Evolutionary conservation across 1,139 yeast genomes (phyloP), one percentile per base, ranked within the genome.

Genomic region (Schwanniomyces etchellsii): DNA sequence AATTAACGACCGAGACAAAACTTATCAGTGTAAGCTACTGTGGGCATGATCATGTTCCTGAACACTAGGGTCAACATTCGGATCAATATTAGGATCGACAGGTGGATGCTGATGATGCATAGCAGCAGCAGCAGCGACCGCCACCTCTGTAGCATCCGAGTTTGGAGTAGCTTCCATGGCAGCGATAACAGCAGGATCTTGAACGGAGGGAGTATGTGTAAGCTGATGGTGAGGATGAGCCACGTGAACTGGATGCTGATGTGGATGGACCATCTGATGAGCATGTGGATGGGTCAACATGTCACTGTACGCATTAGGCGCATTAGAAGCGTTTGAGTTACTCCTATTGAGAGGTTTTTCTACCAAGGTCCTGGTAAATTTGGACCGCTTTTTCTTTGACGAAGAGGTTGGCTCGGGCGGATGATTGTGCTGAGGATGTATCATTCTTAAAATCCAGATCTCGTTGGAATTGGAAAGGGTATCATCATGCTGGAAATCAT

Each of bases 391-490:
- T 42, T 61, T 60, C 33, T 53, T 54, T n/a, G 48, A 40, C 32
- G 44, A 44, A 31, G 44, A 45, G 25, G 51, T 49, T 17, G 71
- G 70, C 47, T 67, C 73, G 11, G 72, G 65, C 2, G 72, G 54
- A 42, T 67, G 74, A 44, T 65, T 66, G 47, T 67, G 73, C 27
- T 56, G 56, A 10, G 72, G 71, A 44, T 64, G 66, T 34, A 67
- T 67, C 74, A 67, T 67, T 37, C 73, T 48, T 44, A 67, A 64
- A 29, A 67, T 64, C 74, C 74, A 67, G 60, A 64, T 60, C 41
- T 66, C 73, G 23, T 40, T 42, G 28, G 17, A 30, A 30, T 24
- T 20, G 20, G 20, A 28, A 27, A 32, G 18, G n/a, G 36, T 23
- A 26, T 33, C 28, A 21, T 31, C 24, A 30, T 35, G 35, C 14